These are phyloP conservation scores for Danielozyma ontarioensis DNA, from an alignment of 805 yeast species.

Conservation along the genomic window DNA sequence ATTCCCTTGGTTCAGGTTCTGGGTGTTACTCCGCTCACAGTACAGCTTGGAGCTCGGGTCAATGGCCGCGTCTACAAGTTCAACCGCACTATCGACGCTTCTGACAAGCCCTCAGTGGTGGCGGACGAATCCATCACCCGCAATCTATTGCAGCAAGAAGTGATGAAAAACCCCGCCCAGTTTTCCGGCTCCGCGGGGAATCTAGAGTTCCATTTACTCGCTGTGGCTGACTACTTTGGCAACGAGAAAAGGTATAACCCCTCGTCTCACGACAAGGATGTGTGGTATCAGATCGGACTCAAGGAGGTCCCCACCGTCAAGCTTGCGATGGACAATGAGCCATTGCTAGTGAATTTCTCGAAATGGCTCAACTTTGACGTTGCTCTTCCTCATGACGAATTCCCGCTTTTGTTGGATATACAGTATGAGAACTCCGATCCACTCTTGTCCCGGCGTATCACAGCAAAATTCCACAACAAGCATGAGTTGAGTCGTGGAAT, in stretches of 20 bases:
- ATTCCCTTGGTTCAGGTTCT: slow-evolving; percentile 47
- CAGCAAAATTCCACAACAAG: slow-evolving; percentile 17
- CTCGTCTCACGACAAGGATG: slow-evolving; percentile 30
- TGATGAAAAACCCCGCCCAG: slow-evolving; percentile 21
- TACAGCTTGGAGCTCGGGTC: slow-evolving; percentile 20
- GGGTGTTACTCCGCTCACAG: slow-evolving; percentile 69
- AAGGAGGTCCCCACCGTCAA: slow-evolving; percentile 19
- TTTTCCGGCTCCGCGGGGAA: slow-evolving; percentile 11
- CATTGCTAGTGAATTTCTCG: slow-evolving; percentile 21
- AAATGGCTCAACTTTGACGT: slow-evolving; percentile 25
- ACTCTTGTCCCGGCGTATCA: slow-evolving; percentile 10
- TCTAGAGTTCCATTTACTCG: slow-evolving; percentile 30
- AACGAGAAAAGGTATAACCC: slow-evolving; percentile 31
- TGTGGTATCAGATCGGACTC: slow-evolving; percentile 24
- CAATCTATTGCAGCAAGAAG: slow-evolving; percentile 30
- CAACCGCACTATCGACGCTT: slow-evolving; percentile 14
- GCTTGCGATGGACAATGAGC: slow-evolving; percentile 15
- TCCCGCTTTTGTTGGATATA: slow-evolving; percentile 42
- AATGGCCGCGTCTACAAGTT: slow-evolving; percentile 21
- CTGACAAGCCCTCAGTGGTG: not conserved
- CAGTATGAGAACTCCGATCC: slow-evolving; percentile 21
- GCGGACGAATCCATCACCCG: slow-evolving; percentile 16
- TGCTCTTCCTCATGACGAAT: slow-evolving; percentile 29
- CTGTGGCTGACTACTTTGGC: slow-evolving; percentile 30
- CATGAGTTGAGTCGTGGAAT: slow-evolving; percentile 27